Conservation (phyloP, 148 eudicot genomes). For the Arbutus unedo region DNA sequence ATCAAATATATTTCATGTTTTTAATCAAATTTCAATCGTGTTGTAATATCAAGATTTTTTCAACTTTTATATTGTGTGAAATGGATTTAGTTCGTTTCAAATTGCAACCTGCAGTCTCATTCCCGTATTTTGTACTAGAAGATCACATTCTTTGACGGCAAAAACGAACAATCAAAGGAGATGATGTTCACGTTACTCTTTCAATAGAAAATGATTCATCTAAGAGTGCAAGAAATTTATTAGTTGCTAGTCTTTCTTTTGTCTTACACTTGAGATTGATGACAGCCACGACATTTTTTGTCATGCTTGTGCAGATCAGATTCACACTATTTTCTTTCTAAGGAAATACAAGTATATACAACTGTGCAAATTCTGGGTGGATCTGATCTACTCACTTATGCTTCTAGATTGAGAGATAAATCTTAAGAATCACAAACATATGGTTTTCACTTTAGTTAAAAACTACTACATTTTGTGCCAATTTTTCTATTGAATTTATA, state of each 20-base stretch:
- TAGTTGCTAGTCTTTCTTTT: slow-evolving; percentile 56
- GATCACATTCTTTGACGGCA: slow-evolving; percentile 45
- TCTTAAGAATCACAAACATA: background rate
- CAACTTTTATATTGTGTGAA: background rate
- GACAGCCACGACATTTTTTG: slow-evolving; percentile 75
- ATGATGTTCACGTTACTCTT: slow-evolving; percentile 16
- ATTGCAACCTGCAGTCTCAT: slow-evolving; percentile 5
- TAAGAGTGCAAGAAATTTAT: slow-evolving; percentile 29
- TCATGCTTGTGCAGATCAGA: slow-evolving; percentile 92
- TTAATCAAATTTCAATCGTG: slow-evolving; percentile 5
- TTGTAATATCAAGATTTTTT: background rate
- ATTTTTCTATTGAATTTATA: background rate
- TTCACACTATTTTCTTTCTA: background rate
- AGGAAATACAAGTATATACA: background rate
- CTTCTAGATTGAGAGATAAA: no score
- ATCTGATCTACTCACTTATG: background rate
- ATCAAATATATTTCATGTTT: background rate
- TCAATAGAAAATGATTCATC: slow-evolving; percentile 27
- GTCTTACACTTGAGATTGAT: slow-evolving; percentile 80
- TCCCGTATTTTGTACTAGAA: slow-evolving; percentile 28
- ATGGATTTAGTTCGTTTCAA: slow-evolving; percentile 7
- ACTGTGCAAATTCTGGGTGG: background rate
- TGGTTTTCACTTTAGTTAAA: background rate
- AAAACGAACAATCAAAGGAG: slow-evolving; percentile 28
- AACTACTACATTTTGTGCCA: background rate